These are phyloP conservation scores for Pythium brassicae DNA, from an alignment of 352 stramenopile genomes.

Conservation along the genomic window DNA sequence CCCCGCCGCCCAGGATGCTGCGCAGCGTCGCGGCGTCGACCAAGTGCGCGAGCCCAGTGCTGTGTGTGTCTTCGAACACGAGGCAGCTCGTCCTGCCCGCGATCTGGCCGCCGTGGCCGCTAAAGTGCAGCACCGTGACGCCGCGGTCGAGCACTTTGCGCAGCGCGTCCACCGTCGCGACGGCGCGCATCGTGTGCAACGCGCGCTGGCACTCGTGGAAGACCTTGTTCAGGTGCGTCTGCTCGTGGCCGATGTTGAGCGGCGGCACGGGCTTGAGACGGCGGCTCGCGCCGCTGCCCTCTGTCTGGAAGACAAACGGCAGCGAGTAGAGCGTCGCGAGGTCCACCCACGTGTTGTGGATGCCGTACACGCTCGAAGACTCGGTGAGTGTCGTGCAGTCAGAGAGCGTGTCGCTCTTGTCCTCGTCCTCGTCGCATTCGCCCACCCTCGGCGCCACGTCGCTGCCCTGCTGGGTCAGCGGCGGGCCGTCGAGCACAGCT, in stretches of 20 bases:
- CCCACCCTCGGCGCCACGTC: neutral
- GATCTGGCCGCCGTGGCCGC: slow-evolving; percentile 63
- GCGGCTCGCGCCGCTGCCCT: slow-evolving; percentile 9
- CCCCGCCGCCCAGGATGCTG: slow-evolving; percentile 38
- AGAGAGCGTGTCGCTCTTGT: slow-evolving; percentile 76
- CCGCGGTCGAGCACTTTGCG: slow-evolving; percentile 75
- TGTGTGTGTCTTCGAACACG: slow-evolving; percentile 75
- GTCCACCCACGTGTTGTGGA: slow-evolving; percentile 80
- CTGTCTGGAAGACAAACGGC: slow-evolving; percentile 57
- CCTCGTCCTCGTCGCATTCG: slow-evolving; percentile 30
- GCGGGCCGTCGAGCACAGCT: slow-evolving; percentile 34
- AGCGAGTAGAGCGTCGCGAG: slow-evolving; percentile 70
- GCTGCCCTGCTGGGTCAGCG: slow-evolving; percentile 15
- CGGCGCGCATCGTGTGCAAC: slow-evolving; percentile 68
- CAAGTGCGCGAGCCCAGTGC: slow-evolving; percentile 62
- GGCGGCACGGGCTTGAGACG: slow-evolving; percentile 57
- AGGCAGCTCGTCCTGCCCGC: slow-evolving; percentile 61
- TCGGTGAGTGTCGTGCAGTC: slow-evolving; percentile 71
- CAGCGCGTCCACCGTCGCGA: slow-evolving; percentile 67
- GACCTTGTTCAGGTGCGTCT: slow-evolving; percentile 64
- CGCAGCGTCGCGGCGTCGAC: slow-evolving; percentile 55
- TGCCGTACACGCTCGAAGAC: slow-evolving; percentile 66
- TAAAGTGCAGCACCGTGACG: slow-evolving; percentile 77
- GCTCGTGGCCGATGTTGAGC: slow-evolving; percentile 67
- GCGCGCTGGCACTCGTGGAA: slow-evolving; percentile 71